phyloP scores from a whole-genome alignment of 495 filamentous ascomycete species.

The Penicillium maclennaniae region DNA sequence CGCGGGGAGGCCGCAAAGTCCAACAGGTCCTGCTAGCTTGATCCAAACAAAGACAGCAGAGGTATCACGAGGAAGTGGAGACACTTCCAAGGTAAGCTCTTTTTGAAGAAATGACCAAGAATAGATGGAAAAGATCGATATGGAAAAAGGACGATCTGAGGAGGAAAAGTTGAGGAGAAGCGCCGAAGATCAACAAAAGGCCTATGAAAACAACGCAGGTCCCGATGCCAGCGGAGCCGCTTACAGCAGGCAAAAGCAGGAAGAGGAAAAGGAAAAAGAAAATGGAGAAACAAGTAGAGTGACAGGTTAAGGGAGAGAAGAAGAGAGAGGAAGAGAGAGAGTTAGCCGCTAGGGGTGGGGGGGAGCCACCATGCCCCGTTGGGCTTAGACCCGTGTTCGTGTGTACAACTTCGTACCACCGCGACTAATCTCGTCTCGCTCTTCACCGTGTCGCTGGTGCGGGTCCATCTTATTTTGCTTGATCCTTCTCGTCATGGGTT shows the following conservation, averaged over 20 bases:
- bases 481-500: conserved; percentile 22
- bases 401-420: conserved; percentile 21
- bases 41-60: conserved; percentile 16
- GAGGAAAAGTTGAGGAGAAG: conserved; percentile 1
- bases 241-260: conserved; percentile 4
- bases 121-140: conserved; percentile 10
- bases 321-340: conserved; percentile 15
- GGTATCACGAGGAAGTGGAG: neutral
- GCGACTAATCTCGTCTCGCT: conserved; percentile 2
- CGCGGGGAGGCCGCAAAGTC: conserved; percentile 7
- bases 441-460: neutral
- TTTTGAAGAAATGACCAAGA: neutral
- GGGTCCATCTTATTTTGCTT: neutral
- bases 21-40: conserved; percentile 9
- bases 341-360: conserved; percentile 40
- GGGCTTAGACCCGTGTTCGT: conserved; percentile 25
- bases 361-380: conserved; percentile 26
- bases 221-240: conserved; percentile 10
- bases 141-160: conserved; percentile 11
- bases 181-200: conserved; percentile 5
- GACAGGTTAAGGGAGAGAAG: conserved; percentile 16
- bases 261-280: conserved; percentile 19
- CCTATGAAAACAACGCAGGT: conserved; percentile 8
- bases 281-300: conserved; percentile 7
- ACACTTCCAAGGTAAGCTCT: neutral